phyloP scores from a whole-genome alignment of 1,284 basidiomycete species.

The Pseudozyma flocculosa region DNA sequence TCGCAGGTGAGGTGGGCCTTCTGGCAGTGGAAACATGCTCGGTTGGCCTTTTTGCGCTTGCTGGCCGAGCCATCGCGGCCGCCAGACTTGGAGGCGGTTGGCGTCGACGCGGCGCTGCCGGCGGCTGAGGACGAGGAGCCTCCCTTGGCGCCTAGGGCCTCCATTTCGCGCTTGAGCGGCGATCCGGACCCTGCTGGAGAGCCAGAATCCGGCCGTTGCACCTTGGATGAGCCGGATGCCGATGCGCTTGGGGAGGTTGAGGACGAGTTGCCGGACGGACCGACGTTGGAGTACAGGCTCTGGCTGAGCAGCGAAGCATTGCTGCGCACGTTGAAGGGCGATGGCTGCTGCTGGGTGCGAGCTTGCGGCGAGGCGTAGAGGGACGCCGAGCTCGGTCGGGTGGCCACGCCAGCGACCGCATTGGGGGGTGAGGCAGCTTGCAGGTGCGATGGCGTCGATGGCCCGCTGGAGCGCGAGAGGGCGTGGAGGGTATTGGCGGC shows the following conservation, averaged over 20 bases:
- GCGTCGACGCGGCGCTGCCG: constrained; percentile 6
- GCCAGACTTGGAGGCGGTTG: constrained; percentile 6
- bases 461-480: neutral
- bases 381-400: neutral
- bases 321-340: constrained; percentile 9
- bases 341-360: neutral
- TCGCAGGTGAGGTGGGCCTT: constrained; percentile 93
- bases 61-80: constrained; percentile 7
- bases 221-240: neutral
- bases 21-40: constrained; percentile 93
- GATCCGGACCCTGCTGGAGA: constrained; percentile 1
- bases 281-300: constrained; percentile 24
- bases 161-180: constrained; percentile 25
- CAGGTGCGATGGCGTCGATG: neutral
- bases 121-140: constrained; percentile 2
- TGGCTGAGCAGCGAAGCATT: constrained; percentile 17
- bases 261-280: constrained; percentile 1
- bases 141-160: constrained; percentile 6
- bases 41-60: constrained; percentile 74
- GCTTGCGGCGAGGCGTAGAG: neutral
- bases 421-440: neutral
- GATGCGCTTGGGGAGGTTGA: constrained; percentile 7
- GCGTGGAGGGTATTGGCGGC: neutral
- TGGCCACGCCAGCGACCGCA: too few species aligned
- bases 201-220: constrained; percentile 11